Evolutionary conservation across 345 rosid species (phyloP), one percentile per base, ranked within the genome.

Genomic region (Heritiera littoralis): DNA sequence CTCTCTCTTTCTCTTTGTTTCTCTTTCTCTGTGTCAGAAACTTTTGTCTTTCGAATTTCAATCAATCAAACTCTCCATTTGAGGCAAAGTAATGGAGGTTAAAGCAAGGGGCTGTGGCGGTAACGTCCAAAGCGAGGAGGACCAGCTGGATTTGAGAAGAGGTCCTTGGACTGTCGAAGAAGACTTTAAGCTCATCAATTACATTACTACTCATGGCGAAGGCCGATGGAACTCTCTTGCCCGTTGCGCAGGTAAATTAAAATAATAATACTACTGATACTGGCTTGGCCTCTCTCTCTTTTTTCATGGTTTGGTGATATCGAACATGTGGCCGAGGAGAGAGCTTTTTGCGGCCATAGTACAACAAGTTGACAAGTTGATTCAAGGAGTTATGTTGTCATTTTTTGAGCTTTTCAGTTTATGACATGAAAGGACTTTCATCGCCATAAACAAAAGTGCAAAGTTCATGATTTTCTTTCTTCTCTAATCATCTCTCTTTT

Each of bases 91-190:
- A 78, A 89, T 89, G 93, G 94, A 87, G 78, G 86, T 78, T 45
- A 87, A 88, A 81, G 81, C 80, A 48, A 80, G 88, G 76, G 80
- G 23, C 75, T 77, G 61, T 79, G 79, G 41, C 61, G 32, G 78
- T 75, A 85, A 84, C 64, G 75, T 77, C 7, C 81, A 81, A 71
- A 78, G 67, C 43, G 97, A 92, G 63, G 92, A 92, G 28, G 90
- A 86, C 7, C 41, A 81, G 63, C 49, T 77, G 86, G 91, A 89
- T 61, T 83, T 95, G 10, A 86, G 92, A 73, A 82, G 97, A 82
- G 99, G 99, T 17, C 99, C 99, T 1, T 95, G 99, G 99, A 91
- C 93, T 0, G 87, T 89, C 30, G 96, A 95, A 81, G 99, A 95
- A 85, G 98, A 95, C 84, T 83, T 88, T 72, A 91, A 91, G 68